Evolutionary conservation across 2,329 filamentous ascomycete genomes (phyloP), one percentile per base, ranked within the genome.

Genomic region (Aspergillus texensis): DNA sequence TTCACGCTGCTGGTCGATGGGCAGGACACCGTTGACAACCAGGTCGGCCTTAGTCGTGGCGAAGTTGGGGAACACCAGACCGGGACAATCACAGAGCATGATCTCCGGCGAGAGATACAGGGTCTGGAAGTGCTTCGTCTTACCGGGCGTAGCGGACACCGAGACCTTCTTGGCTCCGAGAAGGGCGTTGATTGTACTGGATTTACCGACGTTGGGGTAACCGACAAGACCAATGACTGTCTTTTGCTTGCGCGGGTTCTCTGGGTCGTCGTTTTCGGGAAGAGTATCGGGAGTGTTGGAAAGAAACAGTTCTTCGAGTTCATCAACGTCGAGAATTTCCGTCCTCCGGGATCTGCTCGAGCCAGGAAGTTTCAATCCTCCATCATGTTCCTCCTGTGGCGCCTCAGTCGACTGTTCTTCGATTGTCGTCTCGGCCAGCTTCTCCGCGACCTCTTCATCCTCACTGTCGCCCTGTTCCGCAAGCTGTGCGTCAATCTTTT

Each of bases 71-170:
- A 99, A 98, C 1, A 99, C 96, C 24, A 99, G 89, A 89, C 95
- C 95, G 11, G 95, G 95, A 75, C 95, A 99, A 88, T 99, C 95
- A 79, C 95, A 98, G 8, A 99, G 87, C 54, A 98, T 86, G 66
- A 99, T 93, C 63, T 89, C 88, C 1, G 95, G 91, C 63, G 91
- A 95, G 36, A 99, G 87, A 76, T 97, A 94, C 63, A 99, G 95
- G 1, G 95, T 99, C 79, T 99, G 95, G 82, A 99, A 99, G 74
- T 99, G 95, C 83, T 99, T 99, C 16, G 95, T 99, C 82, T 99
- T 99, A 77, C 95, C 95, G 4, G 95, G 95, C 1, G 95, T 99
- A 16, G 94, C 91, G 19, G 95, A 99, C 45, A 99, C 96, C 0
- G 94, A 98, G 6, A 99, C 95, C 81, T 98, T 99, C 83, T 98